Evolutionary conservation across 2,329 filamentous ascomycete genomes (phyloP).

Genomic region (Ophiostoma himal-ulmi): DNA sequence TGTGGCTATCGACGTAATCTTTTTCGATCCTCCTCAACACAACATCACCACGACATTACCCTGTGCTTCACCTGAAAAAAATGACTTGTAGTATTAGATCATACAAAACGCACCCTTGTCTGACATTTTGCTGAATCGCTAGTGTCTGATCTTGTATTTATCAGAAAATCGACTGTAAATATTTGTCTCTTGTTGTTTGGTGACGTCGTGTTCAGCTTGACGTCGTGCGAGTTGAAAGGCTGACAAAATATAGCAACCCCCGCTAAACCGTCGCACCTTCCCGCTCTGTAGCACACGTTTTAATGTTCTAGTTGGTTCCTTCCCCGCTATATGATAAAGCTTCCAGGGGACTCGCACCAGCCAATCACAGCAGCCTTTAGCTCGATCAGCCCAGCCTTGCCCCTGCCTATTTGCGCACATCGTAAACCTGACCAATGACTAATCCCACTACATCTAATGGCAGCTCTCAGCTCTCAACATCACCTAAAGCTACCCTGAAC

Average conservation of each 20-base stretch:
- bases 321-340: background rate
- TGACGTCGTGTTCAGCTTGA: slow-evolving; percentile 5
- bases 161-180: background rate
- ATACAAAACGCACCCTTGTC: slow-evolving; percentile 17
- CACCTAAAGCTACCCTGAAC: background rate
- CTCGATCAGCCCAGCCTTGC: slow-evolving; percentile 15
- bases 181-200: background rate
- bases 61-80: background rate
- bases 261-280: background rate
- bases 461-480: background rate
- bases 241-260: slow-evolving; percentile 17
- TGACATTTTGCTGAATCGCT: background rate
- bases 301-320: slow-evolving; percentile 19
- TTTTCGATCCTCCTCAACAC: background rate
- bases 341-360: slow-evolving; percentile 4
- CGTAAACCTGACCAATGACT: slow-evolving; percentile 21
- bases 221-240: slow-evolving; percentile 18
- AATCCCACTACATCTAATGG: slow-evolving; percentile 14
- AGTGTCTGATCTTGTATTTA: background rate
- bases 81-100: background rate
- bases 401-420: background rate
- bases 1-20: background rate
- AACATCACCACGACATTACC: background rate
- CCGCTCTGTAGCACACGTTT: background rate
- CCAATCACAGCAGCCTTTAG: background rate